Percentiles rank a stretch among this genome's conserved stretches.
phyloP scores from a whole-genome alignment of 768 basidiomycete genomes.

The Neoboletus magnificus region DNA sequence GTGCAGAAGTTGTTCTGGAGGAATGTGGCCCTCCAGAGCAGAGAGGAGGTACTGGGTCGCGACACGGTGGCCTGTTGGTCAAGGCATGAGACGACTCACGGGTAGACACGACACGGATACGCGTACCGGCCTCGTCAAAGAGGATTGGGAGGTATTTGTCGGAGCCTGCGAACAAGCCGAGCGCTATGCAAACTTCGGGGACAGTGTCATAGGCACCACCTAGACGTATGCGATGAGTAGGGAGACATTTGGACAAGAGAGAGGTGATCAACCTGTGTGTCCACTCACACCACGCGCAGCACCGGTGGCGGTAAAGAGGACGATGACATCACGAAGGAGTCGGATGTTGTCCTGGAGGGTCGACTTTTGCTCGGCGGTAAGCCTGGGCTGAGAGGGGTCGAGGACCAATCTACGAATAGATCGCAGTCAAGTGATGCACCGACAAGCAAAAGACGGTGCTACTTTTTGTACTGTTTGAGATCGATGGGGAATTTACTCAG shows the following conservation, averaged over 20 bases:
- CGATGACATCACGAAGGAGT: slow-evolving; percentile 79
- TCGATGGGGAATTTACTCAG: slow-evolving; percentile 68
- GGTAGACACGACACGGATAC: not conserved
- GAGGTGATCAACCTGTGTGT: slow-evolving; percentile 60
- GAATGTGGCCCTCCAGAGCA: slow-evolving; percentile 68
- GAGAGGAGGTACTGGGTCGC: slow-evolving; percentile 86
- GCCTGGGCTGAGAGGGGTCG: slow-evolving; percentile 62
- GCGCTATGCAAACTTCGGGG: slow-evolving; percentile 79
- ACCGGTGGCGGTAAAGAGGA: slow-evolving; percentile 83
- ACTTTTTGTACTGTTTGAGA: slow-evolving; percentile 76
- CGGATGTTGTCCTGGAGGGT: slow-evolving; percentile 68
- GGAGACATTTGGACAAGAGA: not conserved
- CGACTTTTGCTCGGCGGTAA: slow-evolving; percentile 60
- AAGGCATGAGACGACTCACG: not conserved
- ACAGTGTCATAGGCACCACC: slow-evolving; percentile 74
- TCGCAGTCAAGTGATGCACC: slow-evolving; percentile 2
- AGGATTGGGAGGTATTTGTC: slow-evolving; percentile 65
- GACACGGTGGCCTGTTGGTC: slow-evolving; percentile 70
- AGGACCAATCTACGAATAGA: slow-evolving; percentile 55
- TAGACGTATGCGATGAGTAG: slow-evolving; percentile 18
- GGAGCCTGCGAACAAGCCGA: slow-evolving; percentile 63
- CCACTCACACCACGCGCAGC: slow-evolving; percentile 85
- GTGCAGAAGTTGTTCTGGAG: slow-evolving; percentile 73
- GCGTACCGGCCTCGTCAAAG: slow-evolving; percentile 79
- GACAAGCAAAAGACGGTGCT: slow-evolving; percentile 10